Conservation (phyloP, 164 flowering plant genomes). For the Nymphaea colorata region DNA sequence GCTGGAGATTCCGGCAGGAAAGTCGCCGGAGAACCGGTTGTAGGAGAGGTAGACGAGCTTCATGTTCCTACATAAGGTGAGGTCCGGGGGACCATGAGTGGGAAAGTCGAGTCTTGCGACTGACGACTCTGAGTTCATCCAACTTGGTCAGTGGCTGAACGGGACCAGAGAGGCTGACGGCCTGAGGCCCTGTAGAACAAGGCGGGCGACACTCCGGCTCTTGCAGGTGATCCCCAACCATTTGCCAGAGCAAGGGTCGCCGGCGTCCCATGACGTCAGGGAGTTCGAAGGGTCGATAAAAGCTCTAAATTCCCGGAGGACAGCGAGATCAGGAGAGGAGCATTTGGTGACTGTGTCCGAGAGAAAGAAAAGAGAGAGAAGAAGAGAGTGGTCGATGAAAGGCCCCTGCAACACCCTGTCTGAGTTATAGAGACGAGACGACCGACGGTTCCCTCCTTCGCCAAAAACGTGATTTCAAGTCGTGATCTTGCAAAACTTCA, state of each 20-base stretch:
- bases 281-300: conserved; percentile 11
- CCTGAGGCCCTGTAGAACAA: conserved; percentile 25
- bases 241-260: conserved; percentile 23
- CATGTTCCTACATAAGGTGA: conserved; percentile 27
- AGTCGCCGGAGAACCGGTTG: conserved; percentile 25
- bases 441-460: too few relatives aligned
- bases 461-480: too few relatives aligned
- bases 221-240: conserved; percentile 44
- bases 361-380: conserved; percentile 4
- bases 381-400: too few relatives aligned
- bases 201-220: conserved; percentile 21
- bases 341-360: conserved; percentile 1
- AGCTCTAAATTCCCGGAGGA: conserved; percentile 21
- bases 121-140: conserved; percentile 26
- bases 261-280: conserved; percentile 28
- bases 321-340: conserved; percentile 7
- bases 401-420: too few relatives aligned
- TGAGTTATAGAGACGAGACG: too few relatives aligned
- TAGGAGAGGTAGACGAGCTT: conserved; percentile 39
- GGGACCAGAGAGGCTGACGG: conserved; percentile 21
- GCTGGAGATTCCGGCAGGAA: conserved; percentile 24
- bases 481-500: too few relatives aligned
- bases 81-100: neutral
- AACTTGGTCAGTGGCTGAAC: conserved; percentile 17
- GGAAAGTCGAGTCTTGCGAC: conserved; percentile 19